These are phyloP conservation scores for Neurospora crassa DNA, from an alignment of 2,329 filamentous ascomycete genomes.

Conservation along the genomic window DNA sequence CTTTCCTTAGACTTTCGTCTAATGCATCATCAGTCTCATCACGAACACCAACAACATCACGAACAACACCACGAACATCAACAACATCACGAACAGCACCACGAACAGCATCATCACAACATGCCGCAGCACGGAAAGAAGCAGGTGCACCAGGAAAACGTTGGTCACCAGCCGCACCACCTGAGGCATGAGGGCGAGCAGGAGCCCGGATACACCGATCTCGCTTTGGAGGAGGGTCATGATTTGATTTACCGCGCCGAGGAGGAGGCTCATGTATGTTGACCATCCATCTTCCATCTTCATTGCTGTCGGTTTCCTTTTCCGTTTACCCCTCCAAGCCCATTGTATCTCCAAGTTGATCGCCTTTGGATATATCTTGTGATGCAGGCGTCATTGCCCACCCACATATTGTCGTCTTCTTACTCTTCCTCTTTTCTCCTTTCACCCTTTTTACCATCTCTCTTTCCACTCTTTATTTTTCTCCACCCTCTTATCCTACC, in stretches of 20 bases:
- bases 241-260: slow-evolving; percentile 18
- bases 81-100: neutral
- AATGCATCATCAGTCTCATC: neutral
- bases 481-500: no score
- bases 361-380: no score
- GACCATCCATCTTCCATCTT: no score
- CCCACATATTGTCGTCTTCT: no score
- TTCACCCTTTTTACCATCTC: no score
- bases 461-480: no score
- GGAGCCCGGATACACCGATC: slow-evolving; percentile 17
- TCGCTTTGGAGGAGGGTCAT: slow-evolving; percentile 15
- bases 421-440: no score
- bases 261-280: slow-evolving; percentile 17
- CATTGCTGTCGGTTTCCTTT: no score
- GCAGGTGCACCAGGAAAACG: neutral
- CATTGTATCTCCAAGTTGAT: no score
- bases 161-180: slow-evolving; percentile 9
- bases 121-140: neutral
- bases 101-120: neutral
- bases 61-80: neutral
- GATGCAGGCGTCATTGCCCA: no score
- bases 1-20: no score
- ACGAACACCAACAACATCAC: neutral
- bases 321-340: no score
- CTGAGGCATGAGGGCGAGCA: slow-evolving; percentile 5